Conservation (phyloP, 164 flowering plant genomes). For the Macadamia integrifolia region DNA sequence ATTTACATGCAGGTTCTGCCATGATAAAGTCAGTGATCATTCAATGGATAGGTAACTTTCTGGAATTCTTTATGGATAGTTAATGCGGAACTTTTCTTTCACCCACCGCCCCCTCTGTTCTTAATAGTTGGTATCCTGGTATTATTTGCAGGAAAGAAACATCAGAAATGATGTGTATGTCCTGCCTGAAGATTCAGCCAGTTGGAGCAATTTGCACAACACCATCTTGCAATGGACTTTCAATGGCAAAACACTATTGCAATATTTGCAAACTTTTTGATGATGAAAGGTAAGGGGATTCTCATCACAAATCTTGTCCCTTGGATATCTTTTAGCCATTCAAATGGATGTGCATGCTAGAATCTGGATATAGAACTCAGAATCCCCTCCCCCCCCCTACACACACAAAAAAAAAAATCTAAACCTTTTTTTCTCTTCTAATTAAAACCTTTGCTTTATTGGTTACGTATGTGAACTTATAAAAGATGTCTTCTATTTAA, state of each 20-base stretch:
- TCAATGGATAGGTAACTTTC: slow-evolving; percentile 78
- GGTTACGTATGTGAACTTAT: too few relatives aligned
- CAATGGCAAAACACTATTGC: slow-evolving; percentile 90
- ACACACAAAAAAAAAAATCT: too few relatives aligned
- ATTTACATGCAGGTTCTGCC: slow-evolving; percentile 86
- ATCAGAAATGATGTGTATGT: slow-evolving; percentile 95
- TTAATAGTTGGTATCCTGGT: not conserved
- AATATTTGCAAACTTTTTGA: slow-evolving; percentile 90
- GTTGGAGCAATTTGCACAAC: slow-evolving; percentile 77
- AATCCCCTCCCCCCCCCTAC: too few relatives aligned
- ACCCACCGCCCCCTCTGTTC: not conserved
- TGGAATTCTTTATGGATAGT: not conserved
- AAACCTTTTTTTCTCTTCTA: too few relatives aligned
- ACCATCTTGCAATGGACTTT: slow-evolving; percentile 71
- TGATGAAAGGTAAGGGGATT: slow-evolving; percentile 68
- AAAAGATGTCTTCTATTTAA: too few relatives aligned
- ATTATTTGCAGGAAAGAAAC: slow-evolving; percentile 61
- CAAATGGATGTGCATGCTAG: too few relatives aligned
- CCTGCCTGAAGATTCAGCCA: slow-evolving; percentile 75
- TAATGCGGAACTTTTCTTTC: slow-evolving; percentile 1
- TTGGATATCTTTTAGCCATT: too few relatives aligned
- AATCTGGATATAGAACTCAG: too few relatives aligned
- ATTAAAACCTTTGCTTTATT: too few relatives aligned
- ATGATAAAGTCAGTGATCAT: slow-evolving; percentile 91
- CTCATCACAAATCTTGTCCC: too few relatives aligned